Evolutionary conservation across 148 eudicot species (phyloP).

Genomic region (Nepenthes mirabilis): DNA sequence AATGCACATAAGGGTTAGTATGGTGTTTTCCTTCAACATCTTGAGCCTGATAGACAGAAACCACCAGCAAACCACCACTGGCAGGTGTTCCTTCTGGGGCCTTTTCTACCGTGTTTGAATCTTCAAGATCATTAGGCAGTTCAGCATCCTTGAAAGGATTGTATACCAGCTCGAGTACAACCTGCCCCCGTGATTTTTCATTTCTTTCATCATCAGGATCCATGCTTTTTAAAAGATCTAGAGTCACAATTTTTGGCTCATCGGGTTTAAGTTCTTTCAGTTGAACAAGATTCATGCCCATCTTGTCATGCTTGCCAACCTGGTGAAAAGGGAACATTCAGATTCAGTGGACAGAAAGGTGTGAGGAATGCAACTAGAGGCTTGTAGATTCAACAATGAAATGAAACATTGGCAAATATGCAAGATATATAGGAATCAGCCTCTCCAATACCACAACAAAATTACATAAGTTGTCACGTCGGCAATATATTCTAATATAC

Average conservation of each 20-base stretch:
- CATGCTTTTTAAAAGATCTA: constrained; percentile 61
- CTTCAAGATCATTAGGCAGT: constrained; percentile 31
- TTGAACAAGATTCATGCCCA: constrained; percentile 60
- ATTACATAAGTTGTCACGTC: too few relatives aligned
- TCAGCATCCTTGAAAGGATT: constrained; percentile 58
- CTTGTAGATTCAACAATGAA: too few relatives aligned
- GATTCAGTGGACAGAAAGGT: constrained; percentile 10
- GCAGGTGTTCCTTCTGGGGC: constrained; percentile 79
- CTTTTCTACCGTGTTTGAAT: constrained; percentile 34
- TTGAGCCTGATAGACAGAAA: constrained; percentile 47
- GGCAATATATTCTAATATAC: too few relatives aligned
- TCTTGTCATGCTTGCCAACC: constrained; percentile 83
- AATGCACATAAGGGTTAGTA: constrained; percentile 64
- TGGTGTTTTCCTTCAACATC: constrained; percentile 67
- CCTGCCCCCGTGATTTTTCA: constrained; percentile 70
- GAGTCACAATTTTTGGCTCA: constrained; percentile 48
- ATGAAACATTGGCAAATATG: too few relatives aligned
- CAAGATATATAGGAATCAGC: too few relatives aligned
- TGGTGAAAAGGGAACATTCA: constrained; percentile 10
- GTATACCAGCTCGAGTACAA: constrained; percentile 50
- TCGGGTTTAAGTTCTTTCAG: constrained; percentile 67
- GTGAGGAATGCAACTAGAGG: too few relatives aligned
- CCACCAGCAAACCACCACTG: constrained; percentile 54
- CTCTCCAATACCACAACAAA: too few relatives aligned
- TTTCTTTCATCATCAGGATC: constrained; percentile 55